phyloP scores from a whole-genome alignment of 768 basidiomycete species.

The Trametes coccinea region DNA sequence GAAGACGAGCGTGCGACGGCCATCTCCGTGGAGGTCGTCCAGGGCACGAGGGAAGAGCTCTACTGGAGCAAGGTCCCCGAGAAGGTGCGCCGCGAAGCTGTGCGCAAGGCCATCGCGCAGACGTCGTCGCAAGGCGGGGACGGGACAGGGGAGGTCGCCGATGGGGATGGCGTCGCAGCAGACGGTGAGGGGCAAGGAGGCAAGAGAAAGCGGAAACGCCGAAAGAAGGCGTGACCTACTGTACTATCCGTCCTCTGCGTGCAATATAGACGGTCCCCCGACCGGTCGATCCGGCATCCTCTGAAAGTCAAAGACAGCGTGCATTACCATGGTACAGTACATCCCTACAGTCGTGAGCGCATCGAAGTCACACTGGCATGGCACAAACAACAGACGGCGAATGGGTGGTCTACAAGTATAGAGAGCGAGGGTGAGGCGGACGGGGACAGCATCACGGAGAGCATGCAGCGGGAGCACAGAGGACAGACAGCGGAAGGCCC shows the following conservation, averaged over 20 bases:
- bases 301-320: not conserved
- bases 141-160: not conserved
- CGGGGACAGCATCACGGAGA: not conserved
- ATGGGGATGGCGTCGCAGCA: not conserved
- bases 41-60: conserved; percentile 63
- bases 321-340: conserved; percentile 10
- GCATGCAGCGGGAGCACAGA: not conserved
- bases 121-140: not conserved
- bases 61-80: conserved; percentile 84
- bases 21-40: conserved; percentile 56
- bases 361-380: not conserved
- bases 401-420: not conserved
- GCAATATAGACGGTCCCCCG: too few relatives aligned
- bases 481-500: not conserved
- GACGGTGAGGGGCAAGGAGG: not conserved
- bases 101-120: conserved; percentile 44
- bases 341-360: not conserved
- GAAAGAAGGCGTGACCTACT: conserved; percentile 2
- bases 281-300: too few relatives aligned
- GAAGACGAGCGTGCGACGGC: conserved; percentile 25
- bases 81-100: conserved; percentile 63
- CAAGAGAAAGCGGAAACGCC: conserved; percentile 4
- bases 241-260: not conserved
- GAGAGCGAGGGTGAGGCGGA: conserved; percentile 1
- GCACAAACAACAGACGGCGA: not conserved